phyloP scores from a whole-genome alignment of 2,329 filamentous ascomycete species.

The Fusarium coicis region DNA sequence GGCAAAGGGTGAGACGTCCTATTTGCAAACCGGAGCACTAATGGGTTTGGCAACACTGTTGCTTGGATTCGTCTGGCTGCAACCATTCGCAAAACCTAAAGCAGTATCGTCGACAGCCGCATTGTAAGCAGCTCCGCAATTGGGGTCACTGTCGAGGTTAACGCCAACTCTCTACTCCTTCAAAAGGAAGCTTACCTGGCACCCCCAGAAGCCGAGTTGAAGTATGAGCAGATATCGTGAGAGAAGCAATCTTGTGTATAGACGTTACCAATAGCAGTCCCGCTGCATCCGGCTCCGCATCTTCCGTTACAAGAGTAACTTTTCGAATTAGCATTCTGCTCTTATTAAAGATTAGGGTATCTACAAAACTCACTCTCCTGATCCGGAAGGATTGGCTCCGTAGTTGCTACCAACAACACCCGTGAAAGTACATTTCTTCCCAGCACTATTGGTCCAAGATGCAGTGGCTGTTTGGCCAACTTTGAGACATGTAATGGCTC shows the following conservation, averaged over 20 bases:
- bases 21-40: conserved; percentile 42
- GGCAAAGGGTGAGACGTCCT: not conserved
- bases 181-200: conserved; percentile 48
- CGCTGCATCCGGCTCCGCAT: conserved; percentile 59
- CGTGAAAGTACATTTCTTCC: conserved; percentile 55
- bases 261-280: conserved; percentile 56
- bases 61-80: conserved; percentile 50
- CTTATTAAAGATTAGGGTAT: rapidly evolving
- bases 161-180: not conserved
- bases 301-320: conserved; percentile 62
- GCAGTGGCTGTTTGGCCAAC: conserved; percentile 54
- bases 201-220: conserved; percentile 59
- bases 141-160: conserved; percentile 53
- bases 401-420: conserved; percentile 61
- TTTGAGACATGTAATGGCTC: conserved; percentile 36
- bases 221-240: conserved; percentile 63
- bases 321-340: not conserved
- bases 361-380: conserved; percentile 54
- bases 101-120: conserved; percentile 57
- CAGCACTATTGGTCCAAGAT: conserved; percentile 57
- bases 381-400: conserved; percentile 52
- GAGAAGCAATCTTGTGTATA: conserved; percentile 63
- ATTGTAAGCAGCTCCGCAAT: conserved; percentile 58
- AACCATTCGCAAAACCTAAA: conserved; percentile 49
- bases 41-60: conserved; percentile 42